A percentile compares a stretch with the other conserved stretches of the same genome.
Conservation (phyloP, 108 stramenopile genomes). For the Pseudonitzschia multiseries region DNA sequence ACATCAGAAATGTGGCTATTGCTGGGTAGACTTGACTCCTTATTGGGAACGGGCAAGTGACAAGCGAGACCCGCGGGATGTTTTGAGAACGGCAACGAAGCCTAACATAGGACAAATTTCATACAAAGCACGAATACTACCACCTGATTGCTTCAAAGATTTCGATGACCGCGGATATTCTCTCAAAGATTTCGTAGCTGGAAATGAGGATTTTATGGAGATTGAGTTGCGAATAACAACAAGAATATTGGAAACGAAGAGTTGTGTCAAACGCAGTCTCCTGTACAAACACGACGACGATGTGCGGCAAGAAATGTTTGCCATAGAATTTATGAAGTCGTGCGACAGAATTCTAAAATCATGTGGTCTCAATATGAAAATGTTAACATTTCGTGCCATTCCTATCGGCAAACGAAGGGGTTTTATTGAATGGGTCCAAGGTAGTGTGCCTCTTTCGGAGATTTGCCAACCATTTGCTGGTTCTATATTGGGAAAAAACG, state of each 20-base stretch:
- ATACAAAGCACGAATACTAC: slow-evolving; percentile 12
- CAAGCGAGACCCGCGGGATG: background rate
- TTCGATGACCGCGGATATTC: slow-evolving; percentile 76
- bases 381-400: slow-evolving; percentile 78
- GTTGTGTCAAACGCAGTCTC: slow-evolving; percentile 49
- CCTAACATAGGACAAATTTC: background rate
- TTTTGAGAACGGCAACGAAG: background rate
- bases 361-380: slow-evolving; percentile 80
- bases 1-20: slow-evolving; percentile 49
- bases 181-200: background rate
- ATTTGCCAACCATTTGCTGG: slow-evolving; percentile 67
- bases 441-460: slow-evolving; percentile 79
- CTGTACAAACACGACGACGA: slow-evolving; percentile 90
- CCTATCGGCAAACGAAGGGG: slow-evolving; percentile 72
- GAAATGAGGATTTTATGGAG: slow-evolving; percentile 37
- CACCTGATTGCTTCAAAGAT: background rate
- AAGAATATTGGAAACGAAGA: slow-evolving; percentile 26
- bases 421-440: slow-evolving; percentile 87
- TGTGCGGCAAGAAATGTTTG: slow-evolving; percentile 82
- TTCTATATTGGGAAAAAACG: slow-evolving; percentile 36
- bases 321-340: slow-evolving; percentile 75
- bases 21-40: slow-evolving; percentile 63
- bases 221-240: slow-evolving; percentile 57
- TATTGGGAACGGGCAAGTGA: slow-evolving; percentile 43
- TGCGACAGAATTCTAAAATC: slow-evolving; percentile 72